Evolutionary conservation across 2,329 filamentous ascomycete genomes (phyloP).

Genomic region (Teratosphaeria gauchensis): DNA sequence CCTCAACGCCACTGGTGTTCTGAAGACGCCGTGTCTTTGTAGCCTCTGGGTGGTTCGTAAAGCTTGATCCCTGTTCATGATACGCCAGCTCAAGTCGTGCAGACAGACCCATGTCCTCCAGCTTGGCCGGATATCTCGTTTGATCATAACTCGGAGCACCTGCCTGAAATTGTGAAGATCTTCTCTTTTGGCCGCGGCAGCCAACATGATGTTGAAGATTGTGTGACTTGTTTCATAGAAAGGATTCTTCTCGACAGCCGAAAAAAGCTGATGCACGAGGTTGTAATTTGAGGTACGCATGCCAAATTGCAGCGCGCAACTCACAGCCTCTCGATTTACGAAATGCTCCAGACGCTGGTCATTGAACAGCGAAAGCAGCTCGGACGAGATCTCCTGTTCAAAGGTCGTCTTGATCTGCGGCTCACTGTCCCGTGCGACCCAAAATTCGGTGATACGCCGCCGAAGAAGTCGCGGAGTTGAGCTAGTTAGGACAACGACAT

Average conservation of each 20-base stretch:
- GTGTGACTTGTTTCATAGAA: conserved; percentile 7
- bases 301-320: conserved; percentile 13
- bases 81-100: conserved; percentile 12
- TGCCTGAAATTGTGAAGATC: conserved; percentile 21
- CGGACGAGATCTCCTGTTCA: neutral
- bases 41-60: conserved; percentile 12
- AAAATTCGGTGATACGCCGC: neutral
- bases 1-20: conserved; percentile 5
- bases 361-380: conserved; percentile 2
- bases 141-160: conserved; percentile 16
- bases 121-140: conserved; percentile 8
- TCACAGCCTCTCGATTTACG: conserved; percentile 12
- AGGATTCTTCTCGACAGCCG: conserved; percentile 7
- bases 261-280: conserved; percentile 11
- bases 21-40: conserved; percentile 14
- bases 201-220: conserved; percentile 17
- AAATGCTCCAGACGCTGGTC: neutral
- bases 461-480: conserved; percentile 1
- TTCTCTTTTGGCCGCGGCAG: conserved; percentile 10
- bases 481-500: conserved; percentile 1
- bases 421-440: neutral
- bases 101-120: conserved; percentile 17
- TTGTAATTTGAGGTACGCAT: conserved; percentile 9
- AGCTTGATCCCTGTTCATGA: conserved; percentile 5
- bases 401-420: neutral